Evolutionary conservation across 2,329 filamentous ascomycete species (phyloP).

Genomic region (Phyllosticta paracitricarpa): DNA sequence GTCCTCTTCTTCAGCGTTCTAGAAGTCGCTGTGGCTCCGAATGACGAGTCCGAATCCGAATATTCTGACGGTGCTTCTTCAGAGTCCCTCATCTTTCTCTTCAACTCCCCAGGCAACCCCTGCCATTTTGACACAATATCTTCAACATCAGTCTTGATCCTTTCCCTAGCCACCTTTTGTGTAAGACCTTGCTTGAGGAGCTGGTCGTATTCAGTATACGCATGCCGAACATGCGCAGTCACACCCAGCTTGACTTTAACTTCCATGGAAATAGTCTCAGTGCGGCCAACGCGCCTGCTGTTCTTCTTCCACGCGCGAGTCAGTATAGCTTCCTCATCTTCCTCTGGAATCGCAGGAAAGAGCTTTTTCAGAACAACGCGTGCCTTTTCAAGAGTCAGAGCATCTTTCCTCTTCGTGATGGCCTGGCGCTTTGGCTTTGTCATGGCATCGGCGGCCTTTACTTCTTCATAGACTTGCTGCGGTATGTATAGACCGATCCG

Average conservation of each 20-base stretch:
- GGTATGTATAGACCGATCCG: conserved; percentile 36
- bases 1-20: not conserved
- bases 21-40: not conserved
- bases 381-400: conserved; percentile 15
- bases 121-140: conserved; percentile 18
- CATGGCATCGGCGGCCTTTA: conserved; percentile 28
- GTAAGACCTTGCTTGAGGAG: conserved; percentile 20
- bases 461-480: conserved; percentile 25
- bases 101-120: not conserved
- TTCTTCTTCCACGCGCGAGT: conserved; percentile 36
- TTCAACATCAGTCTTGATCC: conserved; percentile 17
- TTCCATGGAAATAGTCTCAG: conserved; percentile 27
- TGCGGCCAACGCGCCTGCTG: conserved; percentile 40
- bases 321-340: conserved; percentile 27
- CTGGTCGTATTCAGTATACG: conserved; percentile 38
- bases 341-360: conserved; percentile 34
- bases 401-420: conserved; percentile 26
- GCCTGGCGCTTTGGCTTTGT: conserved; percentile 32
- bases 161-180: conserved; percentile 18
- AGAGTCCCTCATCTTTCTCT: not conserved
- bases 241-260: conserved; percentile 39
- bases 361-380: conserved; percentile 24
- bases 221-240: conserved; percentile 40
- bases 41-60: not conserved
- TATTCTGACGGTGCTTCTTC: not conserved